Evolutionary conservation across 768 basidiomycete species (phyloP), one percentile per base, ranked within the genome.

Genomic region (Mycena polygramma): DNA sequence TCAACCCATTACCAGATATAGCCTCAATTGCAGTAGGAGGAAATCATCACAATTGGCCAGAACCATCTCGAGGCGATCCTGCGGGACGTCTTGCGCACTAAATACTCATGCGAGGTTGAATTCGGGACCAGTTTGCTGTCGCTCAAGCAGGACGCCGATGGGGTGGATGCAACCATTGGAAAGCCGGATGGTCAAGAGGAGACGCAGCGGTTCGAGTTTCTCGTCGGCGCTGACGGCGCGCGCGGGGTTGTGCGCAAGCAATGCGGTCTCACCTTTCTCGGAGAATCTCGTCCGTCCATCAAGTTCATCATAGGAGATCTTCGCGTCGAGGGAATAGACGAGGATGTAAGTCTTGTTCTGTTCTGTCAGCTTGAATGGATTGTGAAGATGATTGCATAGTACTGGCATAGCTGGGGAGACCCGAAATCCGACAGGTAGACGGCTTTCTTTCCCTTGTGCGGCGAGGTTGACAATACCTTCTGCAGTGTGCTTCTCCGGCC

Each of bases 361-460:
- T 30, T 30, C 30, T 30, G 30, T 30, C 30, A 30, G 3, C 30
- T 30, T 30, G 3, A 30, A 30, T 30, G 30, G 30, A 30, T 30
- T 30, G 30, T 30, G 6, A 30, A 30, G 3, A 30, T 2, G 6
- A 30, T 30, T 30, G 30, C 36, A 10, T 63, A 87, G 85, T 75
- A 80, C 65, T 86, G 84, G 85, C 85, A 86, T 69, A 83, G 83
- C 75, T 86, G 85, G 85, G 65, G 57, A 10, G 55, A 58, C 17
- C 17, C 46, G 5, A n/a, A 36, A 15, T 19, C 39, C 26, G 26
- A 54, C 11, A 43, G 39, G 62, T 63, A 46, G 26, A 30, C 43
- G 14, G 46, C 17, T 36, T n/a, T 36, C 24, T 20, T 11, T 22
- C 36, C 26, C 9, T 17, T n/a, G 9, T 46, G 15, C 13, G 3